Conservation (phyloP, 139 green algal genomes). For the Parachlorella kessleri region DNA sequence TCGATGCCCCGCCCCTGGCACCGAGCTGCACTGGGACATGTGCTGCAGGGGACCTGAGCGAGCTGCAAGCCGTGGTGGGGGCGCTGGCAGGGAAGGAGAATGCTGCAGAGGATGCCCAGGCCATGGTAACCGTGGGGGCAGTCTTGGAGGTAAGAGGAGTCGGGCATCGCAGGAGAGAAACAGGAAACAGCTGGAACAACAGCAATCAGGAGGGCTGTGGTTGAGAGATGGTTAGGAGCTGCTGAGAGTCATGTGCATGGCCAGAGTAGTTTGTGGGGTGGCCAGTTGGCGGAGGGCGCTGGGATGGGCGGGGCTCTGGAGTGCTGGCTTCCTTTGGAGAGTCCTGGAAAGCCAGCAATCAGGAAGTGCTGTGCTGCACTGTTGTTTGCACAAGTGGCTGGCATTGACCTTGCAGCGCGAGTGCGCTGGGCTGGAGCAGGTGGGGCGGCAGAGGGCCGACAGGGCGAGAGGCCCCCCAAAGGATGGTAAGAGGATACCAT, state of each 20-base stretch:
- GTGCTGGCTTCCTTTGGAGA: too few species aligned
- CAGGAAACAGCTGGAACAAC: neutral
- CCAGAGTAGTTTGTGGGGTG: neutral
- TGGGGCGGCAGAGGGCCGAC: too few species aligned
- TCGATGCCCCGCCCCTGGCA: too few species aligned
- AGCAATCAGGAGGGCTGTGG: neutral
- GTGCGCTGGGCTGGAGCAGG: too few species aligned
- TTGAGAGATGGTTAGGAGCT: neutral
- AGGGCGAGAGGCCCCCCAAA: too few species aligned
- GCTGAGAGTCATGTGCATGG: neutral
- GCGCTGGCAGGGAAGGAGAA: slow-evolving; percentile 48
- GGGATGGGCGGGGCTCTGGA: too few species aligned
- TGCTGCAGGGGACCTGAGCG: slow-evolving; percentile 13
- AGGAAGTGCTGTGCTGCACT: too few species aligned
- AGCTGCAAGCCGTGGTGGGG: slow-evolving; percentile 20
- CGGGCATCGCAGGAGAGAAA: slow-evolving; percentile 1
- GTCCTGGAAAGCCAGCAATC: too few species aligned
- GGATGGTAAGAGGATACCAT: too few species aligned
- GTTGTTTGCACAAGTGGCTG: too few species aligned
- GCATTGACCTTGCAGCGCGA: too few species aligned
- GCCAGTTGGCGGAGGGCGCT: too few species aligned
- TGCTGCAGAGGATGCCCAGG: slow-evolving; percentile 32
- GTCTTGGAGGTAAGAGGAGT: slow-evolving; percentile 9
- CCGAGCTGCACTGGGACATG: neutral
- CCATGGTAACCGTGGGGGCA: slow-evolving; percentile 24